Base-by-base conservation (phyloP, 768 basidiomycete species). In the Lentinus tigrinus region DNA sequence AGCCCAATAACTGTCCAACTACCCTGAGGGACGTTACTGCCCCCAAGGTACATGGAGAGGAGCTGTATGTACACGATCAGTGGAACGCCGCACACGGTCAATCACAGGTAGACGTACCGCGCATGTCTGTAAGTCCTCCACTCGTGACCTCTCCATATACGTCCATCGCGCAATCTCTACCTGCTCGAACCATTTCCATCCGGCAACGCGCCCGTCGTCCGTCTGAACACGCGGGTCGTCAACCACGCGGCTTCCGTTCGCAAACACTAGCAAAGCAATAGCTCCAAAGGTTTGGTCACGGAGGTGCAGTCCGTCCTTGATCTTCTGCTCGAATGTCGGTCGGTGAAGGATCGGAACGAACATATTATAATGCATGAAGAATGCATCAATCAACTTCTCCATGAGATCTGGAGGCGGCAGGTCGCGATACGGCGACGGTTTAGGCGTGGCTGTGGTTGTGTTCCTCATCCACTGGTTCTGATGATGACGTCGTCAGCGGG, bases 191-290 rank as follows among this genome's bases (percentile, higher is more conserved):
- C 75, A 82, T 61, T 69, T 70, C 77, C 77, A 79, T 0, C 79
- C 78, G 3, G 76, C 73, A 6, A 70, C 71, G 46, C 71, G 68
- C 37, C 53, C 39, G 47, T 52, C 37, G 31, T 65, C 66, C 11
- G 60, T 57, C 23, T 73, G 36, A 3, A 81, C 75, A 5, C 81
- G 69, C 0, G 73, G 70, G 65, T 85, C 80, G 44, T 78, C 70
- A 13, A 74, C 67, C 54, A 67, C 78, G 16, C 81, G 71, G 0
- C 77, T 63, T 7, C 76, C 84, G 54, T 78, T 67, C 1, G 85
- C 83, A 60, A 80, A 81, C 0, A 89, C 78, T 43, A 87, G 72
- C 13, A 89, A 71, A 8, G 88, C 74, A 3, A 79, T 75, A 1
- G 73, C 71, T 0, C 78, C 78, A 65, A 90, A 90, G 5, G 69